These are phyloP conservation scores for Trametes gibbosa DNA, from an alignment of 768 basidiomycete genomes.

Conservation along the genomic window DNA sequence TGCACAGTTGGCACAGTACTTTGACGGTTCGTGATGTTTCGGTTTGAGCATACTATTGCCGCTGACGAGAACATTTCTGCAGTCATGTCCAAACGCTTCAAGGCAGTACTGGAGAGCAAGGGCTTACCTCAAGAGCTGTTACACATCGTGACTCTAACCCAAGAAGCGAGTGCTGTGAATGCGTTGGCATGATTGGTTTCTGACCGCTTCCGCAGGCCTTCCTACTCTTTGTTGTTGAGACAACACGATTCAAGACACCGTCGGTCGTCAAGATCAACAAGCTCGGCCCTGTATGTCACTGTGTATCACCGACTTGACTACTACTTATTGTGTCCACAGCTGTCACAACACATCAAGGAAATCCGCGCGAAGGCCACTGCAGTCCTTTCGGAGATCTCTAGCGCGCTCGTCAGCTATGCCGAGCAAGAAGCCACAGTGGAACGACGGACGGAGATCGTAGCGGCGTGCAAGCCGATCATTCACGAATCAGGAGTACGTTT, in stretches of 20 bases:
- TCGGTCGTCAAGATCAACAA: conserved; percentile 72
- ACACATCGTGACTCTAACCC: conserved; percentile 69
- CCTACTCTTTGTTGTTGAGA: conserved; percentile 67
- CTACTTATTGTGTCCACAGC: conserved; percentile 36
- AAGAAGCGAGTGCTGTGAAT: conserved; percentile 52
- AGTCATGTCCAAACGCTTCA: conserved; percentile 60
- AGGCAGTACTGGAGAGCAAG: conserved; percentile 37
- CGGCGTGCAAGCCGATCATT: conserved; percentile 45
- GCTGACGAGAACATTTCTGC: neutral
- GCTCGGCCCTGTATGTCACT: conserved; percentile 57
- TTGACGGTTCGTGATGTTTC: conserved; percentile 48
- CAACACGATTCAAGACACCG: conserved; percentile 67
- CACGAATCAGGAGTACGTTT: conserved; percentile 35
- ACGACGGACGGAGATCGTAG: conserved; percentile 49
- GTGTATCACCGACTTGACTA: neutral
- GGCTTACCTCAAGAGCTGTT: conserved; percentile 54
- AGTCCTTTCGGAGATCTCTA: conserved; percentile 58
- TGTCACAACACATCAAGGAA: conserved; percentile 63
- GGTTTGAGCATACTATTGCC: neutral
- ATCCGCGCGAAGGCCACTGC: conserved; percentile 52
- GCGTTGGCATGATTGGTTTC: neutral
- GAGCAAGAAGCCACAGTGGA: conserved; percentile 55
- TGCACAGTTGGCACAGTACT: conserved; percentile 50
- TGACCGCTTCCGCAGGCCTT: conserved; percentile 50
- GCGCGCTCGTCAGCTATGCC: conserved; percentile 44